Conservation (phyloP, 257 asterid species). For the Paulownia fortunei region DNA sequence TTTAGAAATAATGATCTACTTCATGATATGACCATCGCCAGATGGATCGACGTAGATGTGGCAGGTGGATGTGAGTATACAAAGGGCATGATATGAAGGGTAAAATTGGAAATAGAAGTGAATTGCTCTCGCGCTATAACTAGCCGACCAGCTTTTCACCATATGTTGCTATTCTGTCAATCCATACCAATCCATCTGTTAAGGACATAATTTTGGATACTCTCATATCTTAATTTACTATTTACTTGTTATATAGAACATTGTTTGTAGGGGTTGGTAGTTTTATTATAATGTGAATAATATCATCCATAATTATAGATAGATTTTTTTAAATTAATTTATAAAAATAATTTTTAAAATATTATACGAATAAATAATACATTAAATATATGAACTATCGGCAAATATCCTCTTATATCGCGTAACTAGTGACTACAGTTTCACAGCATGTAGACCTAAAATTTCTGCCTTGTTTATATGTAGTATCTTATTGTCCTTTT, state of each 20-base stretch:
- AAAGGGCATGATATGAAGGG: too few relatives aligned
- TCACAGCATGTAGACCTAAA: too few relatives aligned
- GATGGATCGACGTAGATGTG: too few relatives aligned
- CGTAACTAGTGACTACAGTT: too few relatives aligned
- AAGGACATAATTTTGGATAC: background rate
- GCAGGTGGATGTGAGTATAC: too few relatives aligned
- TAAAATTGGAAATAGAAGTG: background rate
- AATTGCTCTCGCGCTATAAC: background rate
- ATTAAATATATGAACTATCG: too few relatives aligned
- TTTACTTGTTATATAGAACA: background rate
- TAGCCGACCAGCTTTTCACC: too few relatives aligned
- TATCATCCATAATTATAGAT: background rate
- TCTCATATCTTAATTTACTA: background rate
- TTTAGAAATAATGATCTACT: too few relatives aligned
- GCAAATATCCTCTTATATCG: too few relatives aligned
- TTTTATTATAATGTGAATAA: background rate
- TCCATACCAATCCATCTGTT: background rate
- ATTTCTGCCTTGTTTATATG: background rate
- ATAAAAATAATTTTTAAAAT: too few relatives aligned
- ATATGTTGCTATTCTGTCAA: background rate
- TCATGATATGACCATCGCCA: too few relatives aligned
- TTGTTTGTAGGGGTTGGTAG: background rate
- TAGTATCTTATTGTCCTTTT: slow-evolving; percentile 1
- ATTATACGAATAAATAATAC: too few relatives aligned
- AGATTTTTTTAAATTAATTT: background rate